phyloP scores from a whole-genome alignment of 1,139 yeast species.

The Debaryomyces fabryi region DNA sequence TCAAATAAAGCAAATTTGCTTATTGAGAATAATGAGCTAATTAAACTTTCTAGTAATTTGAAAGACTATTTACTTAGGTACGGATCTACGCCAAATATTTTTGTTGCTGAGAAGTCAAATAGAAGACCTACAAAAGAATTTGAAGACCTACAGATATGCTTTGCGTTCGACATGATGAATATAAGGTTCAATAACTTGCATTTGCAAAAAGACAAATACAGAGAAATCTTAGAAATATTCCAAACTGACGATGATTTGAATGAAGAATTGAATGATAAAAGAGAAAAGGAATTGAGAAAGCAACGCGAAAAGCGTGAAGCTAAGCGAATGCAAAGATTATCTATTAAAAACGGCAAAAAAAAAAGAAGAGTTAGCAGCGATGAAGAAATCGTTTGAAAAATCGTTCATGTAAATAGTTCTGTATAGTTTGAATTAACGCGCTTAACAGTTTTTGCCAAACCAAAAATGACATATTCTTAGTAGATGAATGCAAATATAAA shows the following conservation, averaged over 20 bases:
- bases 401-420: constrained; percentile 6
- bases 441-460: background rate
- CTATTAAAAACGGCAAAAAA: constrained; percentile 14
- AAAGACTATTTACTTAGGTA: constrained; percentile 28
- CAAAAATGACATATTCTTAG: background rate
- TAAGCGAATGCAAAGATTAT: constrained; percentile 36
- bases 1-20: constrained; percentile 62
- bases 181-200: constrained; percentile 26
- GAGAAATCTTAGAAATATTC: constrained; percentile 18
- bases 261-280: constrained; percentile 22
- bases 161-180: constrained; percentile 47
- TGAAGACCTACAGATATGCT: constrained; percentile 39
- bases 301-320: constrained; percentile 38
- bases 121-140: constrained; percentile 18
- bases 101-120: constrained; percentile 18
- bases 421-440: constrained; percentile 3
- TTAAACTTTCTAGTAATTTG: constrained; percentile 24
- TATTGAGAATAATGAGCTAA: constrained; percentile 27
- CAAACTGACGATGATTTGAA: constrained; percentile 19
- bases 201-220: constrained; percentile 19
- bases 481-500: constrained; percentile 11
- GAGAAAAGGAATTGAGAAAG: constrained; percentile 27
- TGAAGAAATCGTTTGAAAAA: constrained; percentile 13
- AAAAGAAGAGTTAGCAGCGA: constrained; percentile 21
- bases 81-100: constrained; percentile 30